Evolutionary conservation across 768 basidiomycete species (phyloP), one percentile per base, ranked within the genome.

Genomic region (Boletus reticulatus): DNA sequence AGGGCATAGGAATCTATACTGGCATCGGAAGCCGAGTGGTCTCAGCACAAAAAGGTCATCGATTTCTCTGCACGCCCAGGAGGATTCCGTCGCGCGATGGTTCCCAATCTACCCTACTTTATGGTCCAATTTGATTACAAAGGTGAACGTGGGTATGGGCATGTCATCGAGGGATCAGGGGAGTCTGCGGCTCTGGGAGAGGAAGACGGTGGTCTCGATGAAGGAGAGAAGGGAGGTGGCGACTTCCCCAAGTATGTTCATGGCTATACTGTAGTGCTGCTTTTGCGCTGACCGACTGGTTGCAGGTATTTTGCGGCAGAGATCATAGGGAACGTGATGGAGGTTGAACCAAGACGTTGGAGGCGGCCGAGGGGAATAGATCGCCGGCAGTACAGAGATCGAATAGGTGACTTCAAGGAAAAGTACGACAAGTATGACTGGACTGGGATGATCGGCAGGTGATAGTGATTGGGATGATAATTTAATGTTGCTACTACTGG

Each of bases 71-170:
- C 84, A 10, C 79, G 93, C 5, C 91, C 93, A 1, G 95, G 96
- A 17, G 96, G 96, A 4, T 98, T 98, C 78, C 80, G 95, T 41
- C 83, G 96, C 0, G 86, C 92, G 24, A 91, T 99, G 89, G 96
- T 99, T 12, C 87, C 95, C 4, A 97, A 98, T 65, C 75, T 99
- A 31, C 97, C 97, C 1, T 99, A 99, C 73, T 99, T 99, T 66
- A 96, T 95, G 92, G 91, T 98, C 8, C 94, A 96, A 63, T 99
- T 96, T 71, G 97, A 99, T 73, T 80, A 98, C 72, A 98, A 95
- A 65, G 94, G 97, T 24, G 94, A 98, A 72, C 94, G 92, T 66
- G 97, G 97, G 3, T 99, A 94, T 67, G 97, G 97, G 0, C 97
- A 99, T 72, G 92, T 99, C 58, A 97, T 99, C 57, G 97, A 99